Percentiles rank a stretch among this genome's conserved stretches.
Conservation (phyloP, 2,329 filamentous ascomycete species). For the Colletotrichum sp. region DNA sequence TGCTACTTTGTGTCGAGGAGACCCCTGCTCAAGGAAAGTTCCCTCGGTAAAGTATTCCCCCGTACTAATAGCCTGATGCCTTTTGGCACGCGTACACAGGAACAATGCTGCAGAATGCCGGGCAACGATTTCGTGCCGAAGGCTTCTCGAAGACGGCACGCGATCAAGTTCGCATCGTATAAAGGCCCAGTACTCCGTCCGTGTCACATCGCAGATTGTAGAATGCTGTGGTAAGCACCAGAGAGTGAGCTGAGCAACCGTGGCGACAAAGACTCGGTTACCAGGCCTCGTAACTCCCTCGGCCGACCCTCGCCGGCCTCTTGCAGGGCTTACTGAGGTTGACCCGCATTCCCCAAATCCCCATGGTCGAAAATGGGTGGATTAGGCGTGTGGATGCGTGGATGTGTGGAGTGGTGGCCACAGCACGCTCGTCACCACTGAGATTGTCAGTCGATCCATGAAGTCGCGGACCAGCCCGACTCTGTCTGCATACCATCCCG, state of each 20-base stretch:
- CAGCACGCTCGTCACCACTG: neutral
- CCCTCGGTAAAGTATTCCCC: constrained; percentile 11
- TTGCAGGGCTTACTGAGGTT: neutral
- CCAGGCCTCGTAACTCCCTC: neutral
- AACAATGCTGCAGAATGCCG: neutral
- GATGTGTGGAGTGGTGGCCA: constrained; percentile 8
- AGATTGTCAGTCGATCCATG: constrained; percentile 2
- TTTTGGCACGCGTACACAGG: neutral
- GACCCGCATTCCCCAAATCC: constrained; percentile 1
- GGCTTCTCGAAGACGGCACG: neutral
- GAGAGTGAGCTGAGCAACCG: neutral
- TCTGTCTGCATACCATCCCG: neutral
- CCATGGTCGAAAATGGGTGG: neutral
- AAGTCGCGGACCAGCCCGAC: constrained; percentile 6
- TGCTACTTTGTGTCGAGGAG: neutral
- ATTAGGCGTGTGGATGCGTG: constrained; percentile 12
- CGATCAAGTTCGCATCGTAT: neutral
- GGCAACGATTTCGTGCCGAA: neutral
- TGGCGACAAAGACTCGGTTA: neutral
- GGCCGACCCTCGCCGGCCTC: neutral
- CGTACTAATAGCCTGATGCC: neutral
- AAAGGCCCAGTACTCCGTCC: neutral
- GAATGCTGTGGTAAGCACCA: neutral
- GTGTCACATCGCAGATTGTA: neutral
- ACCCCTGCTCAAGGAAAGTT: neutral